phyloP scores from a whole-genome alignment of 495 filamentous ascomycete genomes.

The Aspergillus biplanus region DNA sequence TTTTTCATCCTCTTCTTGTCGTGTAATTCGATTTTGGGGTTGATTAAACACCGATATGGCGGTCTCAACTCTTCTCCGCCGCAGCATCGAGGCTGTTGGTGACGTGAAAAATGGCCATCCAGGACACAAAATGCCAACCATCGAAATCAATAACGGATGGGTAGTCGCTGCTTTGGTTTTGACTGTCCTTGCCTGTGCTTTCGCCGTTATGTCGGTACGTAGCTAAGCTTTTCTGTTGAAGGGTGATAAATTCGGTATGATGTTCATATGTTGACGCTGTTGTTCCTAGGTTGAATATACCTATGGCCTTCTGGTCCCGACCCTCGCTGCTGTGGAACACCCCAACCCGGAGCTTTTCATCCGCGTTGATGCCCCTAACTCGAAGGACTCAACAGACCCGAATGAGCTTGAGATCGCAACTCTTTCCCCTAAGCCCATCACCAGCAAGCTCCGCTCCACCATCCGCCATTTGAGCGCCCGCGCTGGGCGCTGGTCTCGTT shows the following conservation, averaged over 20 bases:
- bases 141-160: constrained; percentile 25
- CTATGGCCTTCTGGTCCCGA: constrained; percentile 59
- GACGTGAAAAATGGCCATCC: constrained; percentile 18
- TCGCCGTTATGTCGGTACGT: constrained; percentile 29
- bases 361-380: constrained; percentile 41
- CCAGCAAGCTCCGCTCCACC: constrained; percentile 58
- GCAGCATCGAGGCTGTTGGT: constrained; percentile 32
- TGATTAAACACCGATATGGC: constrained; percentile 23
- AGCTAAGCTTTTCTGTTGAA: background rate
- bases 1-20: background rate
- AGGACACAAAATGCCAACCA: constrained; percentile 19
- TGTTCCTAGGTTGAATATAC: constrained; percentile 55
- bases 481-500: constrained; percentile 58
- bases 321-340: constrained; percentile 64
- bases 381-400: constrained; percentile 38
- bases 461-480: constrained; percentile 58
- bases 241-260: background rate
- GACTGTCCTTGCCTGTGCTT: constrained; percentile 24
- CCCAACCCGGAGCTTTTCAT: constrained; percentile 61
- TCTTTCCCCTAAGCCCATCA: constrained; percentile 54
- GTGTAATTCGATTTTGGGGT: background rate
- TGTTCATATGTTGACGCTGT: constrained; percentile 13
- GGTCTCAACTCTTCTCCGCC: constrained; percentile 31
- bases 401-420: constrained; percentile 36
- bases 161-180: constrained; percentile 27